Evolutionary conservation across 1,139 yeast genomes (phyloP).

Genomic region (Scheffersomyces insectosa): DNA sequence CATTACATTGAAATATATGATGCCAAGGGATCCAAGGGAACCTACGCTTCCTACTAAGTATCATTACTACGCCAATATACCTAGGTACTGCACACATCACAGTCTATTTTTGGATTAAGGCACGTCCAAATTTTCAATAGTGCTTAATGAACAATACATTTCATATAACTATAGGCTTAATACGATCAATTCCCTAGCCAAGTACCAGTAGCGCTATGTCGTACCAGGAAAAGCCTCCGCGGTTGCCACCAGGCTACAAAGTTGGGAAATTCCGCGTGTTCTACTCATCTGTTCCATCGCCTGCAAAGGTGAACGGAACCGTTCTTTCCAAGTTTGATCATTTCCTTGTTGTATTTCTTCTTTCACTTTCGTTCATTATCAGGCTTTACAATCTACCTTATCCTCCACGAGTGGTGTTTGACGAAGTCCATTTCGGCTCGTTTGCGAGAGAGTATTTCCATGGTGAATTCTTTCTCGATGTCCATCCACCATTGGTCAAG

Average conservation of each 20-base stretch:
- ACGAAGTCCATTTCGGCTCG: slow-evolving; percentile 36
- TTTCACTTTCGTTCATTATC: slow-evolving; percentile 11
- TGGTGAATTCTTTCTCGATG: slow-evolving; percentile 62
- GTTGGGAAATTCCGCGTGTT: slow-evolving; percentile 19
- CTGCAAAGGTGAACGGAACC: slow-evolving; percentile 3
- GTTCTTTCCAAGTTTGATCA: slow-evolving; percentile 10
- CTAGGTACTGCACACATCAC: no score
- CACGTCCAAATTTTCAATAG: no score
- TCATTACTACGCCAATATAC: no score
- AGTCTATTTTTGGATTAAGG: no score
- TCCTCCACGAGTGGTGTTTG: slow-evolving; percentile 39
- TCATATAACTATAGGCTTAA: no score
- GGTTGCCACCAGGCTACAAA: slow-evolving; percentile 12
- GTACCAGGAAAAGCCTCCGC: background rate
- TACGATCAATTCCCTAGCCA: no score
- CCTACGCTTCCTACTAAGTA: no score
- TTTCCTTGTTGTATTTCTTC: slow-evolving; percentile 11
- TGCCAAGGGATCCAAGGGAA: no score
- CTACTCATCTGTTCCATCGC: slow-evolving; percentile 11
- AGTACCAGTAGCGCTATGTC: background rate
- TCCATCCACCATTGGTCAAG: slow-evolving; percentile 63
- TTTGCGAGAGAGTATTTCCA: slow-evolving; percentile 48
- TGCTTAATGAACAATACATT: no score
- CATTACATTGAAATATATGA: no score
- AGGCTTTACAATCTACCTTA: slow-evolving; percentile 26